Conservation (phyloP, 768 basidiomycete genomes). For the Suillus weaverae region DNA sequence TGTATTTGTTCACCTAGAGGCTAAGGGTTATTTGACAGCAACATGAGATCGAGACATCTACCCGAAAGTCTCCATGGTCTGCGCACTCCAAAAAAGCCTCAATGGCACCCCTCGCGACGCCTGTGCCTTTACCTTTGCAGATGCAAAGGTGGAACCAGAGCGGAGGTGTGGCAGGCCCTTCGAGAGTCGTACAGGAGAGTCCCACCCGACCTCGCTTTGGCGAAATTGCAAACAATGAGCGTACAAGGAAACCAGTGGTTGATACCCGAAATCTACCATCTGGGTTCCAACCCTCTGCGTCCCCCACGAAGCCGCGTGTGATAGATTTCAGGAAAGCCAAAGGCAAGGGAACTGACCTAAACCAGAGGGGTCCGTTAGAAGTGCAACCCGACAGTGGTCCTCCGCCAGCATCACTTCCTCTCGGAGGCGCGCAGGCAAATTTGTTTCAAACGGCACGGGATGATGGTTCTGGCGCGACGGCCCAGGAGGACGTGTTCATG, state of each 20-base stretch:
- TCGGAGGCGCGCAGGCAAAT: slow-evolving; percentile 21
- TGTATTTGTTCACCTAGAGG: slow-evolving; percentile 7
- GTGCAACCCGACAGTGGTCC: background rate
- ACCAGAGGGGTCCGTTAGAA: background rate
- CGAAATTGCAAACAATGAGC: slow-evolving; percentile 25
- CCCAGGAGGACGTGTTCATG: slow-evolving; percentile 13
- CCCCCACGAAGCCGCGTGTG: slow-evolving; percentile 16
- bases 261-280: slow-evolving; percentile 26
- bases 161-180: slow-evolving; percentile 26
- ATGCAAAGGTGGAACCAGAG: slow-evolving; percentile 37
- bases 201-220: slow-evolving; percentile 39
- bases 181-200: slow-evolving; percentile 33
- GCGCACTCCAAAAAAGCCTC: slow-evolving; percentile 41
- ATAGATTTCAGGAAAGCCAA: slow-evolving; percentile 17
- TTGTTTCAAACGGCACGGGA: slow-evolving; percentile 14
- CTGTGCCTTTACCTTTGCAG: slow-evolving; percentile 40
- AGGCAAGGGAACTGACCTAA: slow-evolving; percentile 9
- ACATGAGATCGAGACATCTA: slow-evolving; percentile 63
- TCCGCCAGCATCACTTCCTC: slow-evolving; percentile 21
- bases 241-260: slow-evolving; percentile 16
- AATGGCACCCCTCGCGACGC: slow-evolving; percentile 41
- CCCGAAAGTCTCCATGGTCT: slow-evolving; percentile 49
- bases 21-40: slow-evolving; percentile 43
- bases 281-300: slow-evolving; percentile 23
- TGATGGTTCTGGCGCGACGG: slow-evolving; percentile 21